Evolutionary conservation across 2,329 filamentous ascomycete genomes (phyloP), one percentile per base, ranked within the genome.

Genomic region (Periconia macrospinosa): DNA sequence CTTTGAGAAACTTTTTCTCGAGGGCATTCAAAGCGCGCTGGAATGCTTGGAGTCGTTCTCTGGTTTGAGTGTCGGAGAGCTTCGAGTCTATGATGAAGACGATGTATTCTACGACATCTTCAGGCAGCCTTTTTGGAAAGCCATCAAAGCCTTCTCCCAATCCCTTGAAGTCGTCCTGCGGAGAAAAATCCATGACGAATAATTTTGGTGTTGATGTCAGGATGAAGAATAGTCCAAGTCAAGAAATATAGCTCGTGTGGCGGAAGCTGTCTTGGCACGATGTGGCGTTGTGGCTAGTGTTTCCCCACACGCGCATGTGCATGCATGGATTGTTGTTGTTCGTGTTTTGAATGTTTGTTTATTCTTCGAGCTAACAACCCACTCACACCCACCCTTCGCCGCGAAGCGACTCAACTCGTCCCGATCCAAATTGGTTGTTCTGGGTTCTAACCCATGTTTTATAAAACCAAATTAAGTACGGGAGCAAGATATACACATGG

Each of bases 81-180:
- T 78, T 78, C 15, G 80, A 69, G 56, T 90, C 82, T 57, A 93
- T 76, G 48, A 91, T 74, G 68, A 92, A 90, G 23, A 97, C 78
- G 50, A 88, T 84, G 73, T 96, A 97, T 71, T 95, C 90, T 49
- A 96, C 86, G 57, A 86, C 90, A 72, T 96, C 92, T 47, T 97
- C 92, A 0, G 91, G 86, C 1, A 95, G 79, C 54, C 81, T 78
- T 69, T 85, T 88, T 1, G 86, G 85, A 57, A 89, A 86, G 37
- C 83, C 83, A 59, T 79, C 81, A 56, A 88, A 88, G 2, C 83
- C 86, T 61, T 86, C 85, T 48, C 83, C 83, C 55, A 88, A 86
- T 79, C 84, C 87, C 56, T 85, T 85, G 54, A 87, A 76, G 60
- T 84, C 83, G 62, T 88, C 83, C 66, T 57, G 67, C 35, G 56